Percentiles rank a stretch among this genome's conserved stretches.
phyloP scores from a whole-genome alignment of 352 stramenopile genomes.

The Pythium utonaiense region DNA sequence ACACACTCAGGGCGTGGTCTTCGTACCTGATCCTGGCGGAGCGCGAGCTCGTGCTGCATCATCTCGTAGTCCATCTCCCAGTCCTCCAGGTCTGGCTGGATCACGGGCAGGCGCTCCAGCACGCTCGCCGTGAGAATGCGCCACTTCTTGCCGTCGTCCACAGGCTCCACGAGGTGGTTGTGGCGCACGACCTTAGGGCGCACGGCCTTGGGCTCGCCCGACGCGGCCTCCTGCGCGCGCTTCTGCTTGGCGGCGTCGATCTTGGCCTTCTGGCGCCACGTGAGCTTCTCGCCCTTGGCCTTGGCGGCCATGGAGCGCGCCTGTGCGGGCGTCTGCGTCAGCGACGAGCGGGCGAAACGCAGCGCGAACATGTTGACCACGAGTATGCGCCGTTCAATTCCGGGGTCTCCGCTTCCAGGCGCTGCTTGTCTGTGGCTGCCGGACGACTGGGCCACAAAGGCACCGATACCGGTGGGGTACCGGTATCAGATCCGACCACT shows the following conservation, averaged over 20 bases:
- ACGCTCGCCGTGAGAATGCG: constrained; percentile 67
- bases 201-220: constrained; percentile 27
- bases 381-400: neutral
- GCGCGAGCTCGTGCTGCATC: constrained; percentile 72
- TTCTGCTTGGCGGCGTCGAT: constrained; percentile 31
- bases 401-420: neutral
- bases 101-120: constrained; percentile 67
- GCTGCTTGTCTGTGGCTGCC: constrained; percentile 10
- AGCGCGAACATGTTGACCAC: constrained; percentile 35
- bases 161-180: constrained; percentile 55
- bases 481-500: constrained; percentile 10
- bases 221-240: neutral
- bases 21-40: constrained; percentile 70
- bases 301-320: constrained; percentile 46
- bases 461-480: constrained; percentile 1
- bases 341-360: constrained; percentile 30
- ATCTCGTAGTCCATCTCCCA: constrained; percentile 74
- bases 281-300: constrained; percentile 41
- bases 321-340: constrained; percentile 22
- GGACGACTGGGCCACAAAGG: constrained; percentile 16
- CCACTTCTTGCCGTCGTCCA: constrained; percentile 82
- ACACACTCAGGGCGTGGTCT: too few species aligned
- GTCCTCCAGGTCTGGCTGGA: constrained; percentile 69
- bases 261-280: constrained; percentile 70
- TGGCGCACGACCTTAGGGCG: constrained; percentile 45